Evolutionary conservation across 495 filamentous ascomycete species (phyloP), one percentile per base, ranked within the genome.

Genomic region (Penicillium chermesinum): DNA sequence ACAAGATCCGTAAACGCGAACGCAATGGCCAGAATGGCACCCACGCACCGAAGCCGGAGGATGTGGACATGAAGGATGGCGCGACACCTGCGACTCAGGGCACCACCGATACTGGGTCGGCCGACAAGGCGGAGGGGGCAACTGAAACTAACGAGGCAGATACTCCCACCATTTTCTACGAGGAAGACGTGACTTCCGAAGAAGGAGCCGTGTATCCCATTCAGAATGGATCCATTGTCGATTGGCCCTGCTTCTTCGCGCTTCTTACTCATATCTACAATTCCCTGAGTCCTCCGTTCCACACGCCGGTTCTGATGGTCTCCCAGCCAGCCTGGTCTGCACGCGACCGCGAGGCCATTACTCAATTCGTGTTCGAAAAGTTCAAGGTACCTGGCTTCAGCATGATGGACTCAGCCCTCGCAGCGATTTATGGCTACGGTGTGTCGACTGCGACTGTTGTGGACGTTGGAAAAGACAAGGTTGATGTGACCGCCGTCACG

Each of bases 361-460:
- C 90, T 3, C 87, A 88, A 47, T 98, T 96, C 69, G 79, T 96
- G 52, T 98, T 98, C 55, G 93, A 97, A 66, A 90, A 90, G 67
- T 95, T 95, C 63, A 95, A 93, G 72, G 89, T 85, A 1, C 93
- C 93, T 0, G 89, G 85, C 0, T 86, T 98, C 42, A 87, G 81
- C 44, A 65, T 96, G 33, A 84, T 97, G 73, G 85, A 97, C 64
- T 80, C 87, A 41, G 89, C 87, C 0, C 64, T 93, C 14, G 89
- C 91, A 7, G 81, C 85, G 0, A 82, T 84, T 53, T 96, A 89
- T 60, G 93, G 88, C 2, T 87, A 89, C 45, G 89, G 88, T 36
- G 77, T 81, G 50, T 63, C 77, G 18, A 87, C 79, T 30, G 81
- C 90, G 46, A 91, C 87, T 0, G 77, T 98, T 2, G 77, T 98